Percentiles rank a stretch among this genome's conserved stretches.
Evolutionary conservation across 208 protist genomes (phyloP).

Genomic region (Acanthamoeba culbertsoni): DNA sequence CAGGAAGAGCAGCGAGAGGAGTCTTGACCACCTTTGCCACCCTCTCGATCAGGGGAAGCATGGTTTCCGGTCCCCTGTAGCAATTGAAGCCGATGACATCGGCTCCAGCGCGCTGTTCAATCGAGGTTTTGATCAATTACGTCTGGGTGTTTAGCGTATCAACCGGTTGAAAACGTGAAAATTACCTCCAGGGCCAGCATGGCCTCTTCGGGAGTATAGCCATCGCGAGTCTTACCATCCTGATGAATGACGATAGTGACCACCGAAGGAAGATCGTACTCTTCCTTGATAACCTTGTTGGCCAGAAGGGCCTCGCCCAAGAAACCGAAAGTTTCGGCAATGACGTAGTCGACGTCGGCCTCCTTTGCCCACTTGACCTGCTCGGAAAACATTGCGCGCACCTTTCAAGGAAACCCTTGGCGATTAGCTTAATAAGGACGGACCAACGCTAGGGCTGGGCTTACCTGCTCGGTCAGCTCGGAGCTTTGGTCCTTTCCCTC

Average conservation of each 20-base stretch:
- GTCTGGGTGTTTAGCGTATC: background rate
- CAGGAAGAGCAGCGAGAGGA: constrained; percentile 51
- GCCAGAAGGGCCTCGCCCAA: constrained; percentile 40
- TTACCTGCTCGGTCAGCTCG: background rate
- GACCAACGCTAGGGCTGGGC: background rate
- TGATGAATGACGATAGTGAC: constrained; percentile 53
- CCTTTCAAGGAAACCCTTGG: background rate
- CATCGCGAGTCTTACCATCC: constrained; percentile 18
- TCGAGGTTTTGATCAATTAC: background rate
- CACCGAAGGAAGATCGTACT: background rate
- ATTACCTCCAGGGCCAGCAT: background rate
- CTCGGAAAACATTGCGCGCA: constrained; percentile 2
- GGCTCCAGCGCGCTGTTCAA: background rate
- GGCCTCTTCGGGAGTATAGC: background rate
- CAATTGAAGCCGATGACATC: constrained; percentile 57
- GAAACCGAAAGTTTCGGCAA: constrained; percentile 58
- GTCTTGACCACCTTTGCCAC: constrained; percentile 12
- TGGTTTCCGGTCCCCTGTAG: constrained; percentile 18
- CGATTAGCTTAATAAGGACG: background rate
- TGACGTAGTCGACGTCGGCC: constrained; percentile 37
- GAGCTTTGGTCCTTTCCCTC: background rate
- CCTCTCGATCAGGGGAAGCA: constrained; percentile 24
- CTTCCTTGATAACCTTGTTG: constrained; percentile 11
- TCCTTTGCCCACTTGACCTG: constrained; percentile 40
- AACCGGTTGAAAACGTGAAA: background rate